Evolutionary conservation across 2,329 filamentous ascomycete genomes (phyloP), one percentile per base, ranked within the genome.

Genomic region (Trichoderma aggressivum): DNA sequence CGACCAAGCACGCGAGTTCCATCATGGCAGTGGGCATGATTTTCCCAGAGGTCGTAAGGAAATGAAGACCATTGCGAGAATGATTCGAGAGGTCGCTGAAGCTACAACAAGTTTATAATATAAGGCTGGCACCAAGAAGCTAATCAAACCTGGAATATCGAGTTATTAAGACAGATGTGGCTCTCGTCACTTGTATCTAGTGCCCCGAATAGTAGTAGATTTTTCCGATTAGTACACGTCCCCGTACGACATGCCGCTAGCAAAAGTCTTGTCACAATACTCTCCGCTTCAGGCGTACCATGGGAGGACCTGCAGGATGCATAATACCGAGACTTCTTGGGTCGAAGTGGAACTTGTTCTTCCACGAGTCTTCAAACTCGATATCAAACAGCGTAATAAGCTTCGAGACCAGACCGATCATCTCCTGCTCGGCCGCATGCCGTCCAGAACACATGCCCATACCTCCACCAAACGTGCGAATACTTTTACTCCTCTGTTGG

Each of bases 1-100:
- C 2, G 30, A 21, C 36, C 36, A 43, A 39, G 66, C 56, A 14
- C 26, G 8, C 18, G 66, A 69, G 56, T 69, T 69, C 30, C 55
- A 69, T 50, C 66, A 69, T 32, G 34, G 39, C 11, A 61, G 59
- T 36, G 66, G 66, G 26, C 66, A 69, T 50, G 66, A 69, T 59
- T 69, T 69, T n/a, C 66, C 66, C 8, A 36, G 66, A 24, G 66
- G 66, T 18, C 58, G 66, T 24, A 47, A 43, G 43, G 66, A 69
- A 30, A 69, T 69, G n/a, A 69, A 69, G 56, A 14, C 18, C 8
- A 69, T 69, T 50, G 56, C 55, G n/a, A 34, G 59, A 32, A 8
- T 69, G 32, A 69, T 69, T 61, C 55, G 66, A 18, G 66, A 61
- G 32, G 36, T 43, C 24, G 66, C 66, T 39, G 55, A 69, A 56